phyloP scores from a whole-genome alignment of 768 basidiomycete genomes.

The Tricholomella constricta region DNA sequence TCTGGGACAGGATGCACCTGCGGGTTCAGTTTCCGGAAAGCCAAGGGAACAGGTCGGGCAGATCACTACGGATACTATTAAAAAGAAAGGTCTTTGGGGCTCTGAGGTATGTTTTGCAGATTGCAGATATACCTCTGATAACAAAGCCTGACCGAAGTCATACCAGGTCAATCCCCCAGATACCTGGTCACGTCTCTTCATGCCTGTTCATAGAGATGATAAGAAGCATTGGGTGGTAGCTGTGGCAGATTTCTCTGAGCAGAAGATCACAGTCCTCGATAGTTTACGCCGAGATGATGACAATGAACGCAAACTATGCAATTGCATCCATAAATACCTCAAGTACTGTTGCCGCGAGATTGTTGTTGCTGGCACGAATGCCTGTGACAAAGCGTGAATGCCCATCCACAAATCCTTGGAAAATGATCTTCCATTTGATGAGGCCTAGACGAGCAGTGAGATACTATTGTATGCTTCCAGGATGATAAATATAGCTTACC shows the following conservation, averaged over 20 bases:
- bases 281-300: not conserved
- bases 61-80: not conserved
- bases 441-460: not conserved
- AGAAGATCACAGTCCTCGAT: not conserved
- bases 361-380: conserved; percentile 2
- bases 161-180: not conserved
- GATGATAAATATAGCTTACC: not conserved
- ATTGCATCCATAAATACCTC: not conserved
- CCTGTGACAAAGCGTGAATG: not conserved
- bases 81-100: not conserved
- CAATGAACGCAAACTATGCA: not conserved
- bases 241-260: not conserved
- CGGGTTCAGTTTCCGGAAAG: not conserved
- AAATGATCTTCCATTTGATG: not conserved
- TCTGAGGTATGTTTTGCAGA: not conserved
- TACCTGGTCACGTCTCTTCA: not conserved
- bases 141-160: not conserved
- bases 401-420: conserved; percentile 2
- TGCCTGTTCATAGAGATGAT: not conserved
- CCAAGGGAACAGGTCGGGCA: not conserved
- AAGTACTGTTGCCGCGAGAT: not conserved
- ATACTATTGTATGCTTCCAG: not conserved
- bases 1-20: not conserved
- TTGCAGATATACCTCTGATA: not conserved
- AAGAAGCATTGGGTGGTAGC: not conserved